These are phyloP conservation scores for Licmophora abbreviata DNA, from an alignment of 108 stramenopile species.

Conservation along the genomic window DNA sequence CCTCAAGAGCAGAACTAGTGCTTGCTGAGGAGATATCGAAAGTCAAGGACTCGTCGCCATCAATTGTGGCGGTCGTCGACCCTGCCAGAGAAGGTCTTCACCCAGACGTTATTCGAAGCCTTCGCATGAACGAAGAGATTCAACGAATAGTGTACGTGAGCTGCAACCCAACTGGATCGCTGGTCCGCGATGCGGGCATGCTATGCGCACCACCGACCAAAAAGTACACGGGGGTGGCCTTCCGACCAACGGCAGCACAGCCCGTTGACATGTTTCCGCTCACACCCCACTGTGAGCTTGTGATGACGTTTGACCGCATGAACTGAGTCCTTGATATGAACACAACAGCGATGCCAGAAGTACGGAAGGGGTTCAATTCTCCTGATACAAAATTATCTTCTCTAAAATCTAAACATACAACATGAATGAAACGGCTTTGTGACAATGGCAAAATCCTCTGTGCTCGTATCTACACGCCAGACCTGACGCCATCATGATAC, in stretches of 20 bases:
- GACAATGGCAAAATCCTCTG: too few relatives aligned
- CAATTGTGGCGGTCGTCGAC: constrained; percentile 85
- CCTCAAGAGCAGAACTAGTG: constrained; percentile 66
- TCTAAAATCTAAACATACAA: too few relatives aligned
- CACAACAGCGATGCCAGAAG: too few relatives aligned
- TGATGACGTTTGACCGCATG: constrained; percentile 88
- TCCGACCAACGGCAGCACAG: constrained; percentile 65
- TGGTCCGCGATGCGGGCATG: constrained; percentile 61
- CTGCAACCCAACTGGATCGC: constrained; percentile 87
- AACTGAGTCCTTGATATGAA: too few relatives aligned
- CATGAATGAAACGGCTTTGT: too few relatives aligned
- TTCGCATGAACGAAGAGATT: constrained; percentile 59
- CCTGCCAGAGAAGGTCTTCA: constrained; percentile 91
- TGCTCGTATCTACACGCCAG: too few relatives aligned
- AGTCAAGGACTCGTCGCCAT: constrained; percentile 10
- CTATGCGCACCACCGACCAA: constrained; percentile 80
- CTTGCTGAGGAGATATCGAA: constrained; percentile 39
- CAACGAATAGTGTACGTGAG: constrained; percentile 87
- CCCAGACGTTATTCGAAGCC: constrained; percentile 54
- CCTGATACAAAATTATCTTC: too few relatives aligned
- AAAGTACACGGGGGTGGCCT: constrained; percentile 62
- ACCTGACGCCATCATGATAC: too few relatives aligned
- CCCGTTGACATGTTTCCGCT: constrained; percentile 96
- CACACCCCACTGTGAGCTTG: constrained; percentile 87
- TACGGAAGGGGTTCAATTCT: too few relatives aligned